Evolutionary conservation across 768 basidiomycete species (phyloP).

Genomic region (Hypholoma sublateritium): DNA sequence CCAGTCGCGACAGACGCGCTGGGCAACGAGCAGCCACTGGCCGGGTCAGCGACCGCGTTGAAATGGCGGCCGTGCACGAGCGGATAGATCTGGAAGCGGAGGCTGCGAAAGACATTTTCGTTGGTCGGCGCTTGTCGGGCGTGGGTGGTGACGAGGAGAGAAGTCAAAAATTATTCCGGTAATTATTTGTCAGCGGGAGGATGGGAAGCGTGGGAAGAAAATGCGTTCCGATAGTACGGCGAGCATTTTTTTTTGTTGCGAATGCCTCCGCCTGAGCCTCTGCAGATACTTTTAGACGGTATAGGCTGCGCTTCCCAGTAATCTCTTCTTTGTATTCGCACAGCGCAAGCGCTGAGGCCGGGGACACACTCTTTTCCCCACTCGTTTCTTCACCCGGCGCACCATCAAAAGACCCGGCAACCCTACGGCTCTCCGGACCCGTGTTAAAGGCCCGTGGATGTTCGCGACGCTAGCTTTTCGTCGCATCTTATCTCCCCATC

Average conservation of each 20-base stretch:
- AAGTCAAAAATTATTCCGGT: conserved; percentile 12
- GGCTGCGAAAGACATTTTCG: conserved; percentile 49
- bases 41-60: conserved; percentile 37
- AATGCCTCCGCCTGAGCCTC: not conserved
- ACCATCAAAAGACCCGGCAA: conserved; percentile 9
- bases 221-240: not conserved
- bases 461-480: conserved; percentile 16
- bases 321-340: not conserved
- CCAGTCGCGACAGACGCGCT: conserved; percentile 24
- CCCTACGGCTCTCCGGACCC: conserved; percentile 17
- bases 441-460: conserved; percentile 17
- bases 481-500: conserved; percentile 36
- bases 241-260: conserved; percentile 3
- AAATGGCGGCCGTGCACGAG: conserved; percentile 58
- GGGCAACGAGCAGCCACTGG: conserved; percentile 35
- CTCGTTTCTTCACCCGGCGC: not conserved
- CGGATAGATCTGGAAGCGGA: conserved; percentile 54
- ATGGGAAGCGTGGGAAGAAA: conserved; percentile 14
- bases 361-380: not conserved
- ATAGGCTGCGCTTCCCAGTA: not conserved
- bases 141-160: conserved; percentile 13
- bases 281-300: not conserved
- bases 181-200: conserved; percentile 17
- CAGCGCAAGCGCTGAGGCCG: not conserved
- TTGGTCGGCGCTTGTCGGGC: conserved; percentile 8